Conservation (phyloP, 1,284 basidiomycete species). For the Ustanciosporium gigantosporum region DNA sequence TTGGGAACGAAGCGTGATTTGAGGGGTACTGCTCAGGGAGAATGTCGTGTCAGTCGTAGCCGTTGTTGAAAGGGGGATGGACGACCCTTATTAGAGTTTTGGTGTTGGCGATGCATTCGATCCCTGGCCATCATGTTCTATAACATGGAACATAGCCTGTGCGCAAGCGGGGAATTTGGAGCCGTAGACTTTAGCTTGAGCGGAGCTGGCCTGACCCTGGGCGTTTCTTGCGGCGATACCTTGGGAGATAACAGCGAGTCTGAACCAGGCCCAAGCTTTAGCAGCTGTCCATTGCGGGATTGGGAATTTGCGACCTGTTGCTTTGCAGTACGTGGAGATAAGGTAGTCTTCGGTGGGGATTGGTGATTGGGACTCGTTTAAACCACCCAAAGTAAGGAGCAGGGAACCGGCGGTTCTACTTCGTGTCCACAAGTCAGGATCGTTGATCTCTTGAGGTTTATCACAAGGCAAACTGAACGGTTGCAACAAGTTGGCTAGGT, state of each 20-base stretch:
- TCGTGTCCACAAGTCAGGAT: constrained; percentile 9
- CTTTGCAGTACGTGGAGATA: constrained; percentile 74
- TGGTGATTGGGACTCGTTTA: constrained; percentile 64
- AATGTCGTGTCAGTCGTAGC: too few relatives aligned
- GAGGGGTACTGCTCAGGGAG: too few relatives aligned
- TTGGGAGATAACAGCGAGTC: constrained; percentile 84
- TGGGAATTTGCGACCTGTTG: constrained; percentile 71
- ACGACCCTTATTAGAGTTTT: too few relatives aligned
- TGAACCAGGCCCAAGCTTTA: constrained; percentile 83
- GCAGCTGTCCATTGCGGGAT: constrained; percentile 76
- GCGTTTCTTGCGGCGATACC: constrained; percentile 89
- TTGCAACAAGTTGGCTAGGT: constrained; percentile 84
- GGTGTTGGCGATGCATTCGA: too few relatives aligned
- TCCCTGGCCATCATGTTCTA: constrained; percentile 16
- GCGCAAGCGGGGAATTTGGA: constrained; percentile 45
- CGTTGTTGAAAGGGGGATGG: too few relatives aligned
- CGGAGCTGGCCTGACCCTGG: constrained; percentile 82
- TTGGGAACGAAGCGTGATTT: too few relatives aligned
- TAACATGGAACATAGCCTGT: constrained; percentile 8
- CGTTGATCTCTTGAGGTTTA: constrained; percentile 8
- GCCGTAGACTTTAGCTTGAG: constrained; percentile 61
- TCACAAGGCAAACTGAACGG: constrained; percentile 62
- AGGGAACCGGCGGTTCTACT: constrained; percentile 13
- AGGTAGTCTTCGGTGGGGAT: constrained; percentile 71
- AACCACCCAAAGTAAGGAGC: constrained; percentile 58